Base-by-base conservation (phyloP, 2,329 filamentous ascomycete genomes). In the Didymella segeticola region DNA sequence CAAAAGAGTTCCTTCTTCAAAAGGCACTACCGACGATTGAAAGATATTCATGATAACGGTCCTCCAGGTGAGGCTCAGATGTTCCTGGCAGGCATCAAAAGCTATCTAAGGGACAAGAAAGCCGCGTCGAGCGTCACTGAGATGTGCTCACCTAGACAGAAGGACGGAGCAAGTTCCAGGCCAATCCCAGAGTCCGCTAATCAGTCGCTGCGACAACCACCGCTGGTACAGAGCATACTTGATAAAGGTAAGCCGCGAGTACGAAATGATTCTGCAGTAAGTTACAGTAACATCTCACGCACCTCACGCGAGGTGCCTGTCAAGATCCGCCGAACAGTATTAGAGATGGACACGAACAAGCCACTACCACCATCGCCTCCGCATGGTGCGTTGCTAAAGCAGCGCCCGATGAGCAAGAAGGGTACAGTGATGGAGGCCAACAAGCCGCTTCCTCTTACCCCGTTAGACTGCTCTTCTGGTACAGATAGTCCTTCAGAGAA, bases 21-120 rank as follows among this genome's bases (percentile, higher is more conserved):
- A n/a, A 41, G 43, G 19, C 29, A 43, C 15, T 61, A 53, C 26
- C 56, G 49, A 19, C 43, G 41, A 5, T 60, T 57, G 10, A 64
- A 57, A 39, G 53, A 56, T 2, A 66, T 70, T 19, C 70, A 70
- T 34, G 22, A 53, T 10, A 26, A 42, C 15, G 65, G 67, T 1
- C 67, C 66, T 12, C 30, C 63, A 45, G 66, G 66, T n/a, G 69
- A 72, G 58, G 62, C 63, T 4, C 61, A 69, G 20, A 52, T 63
- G 15, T 36, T 67, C 12, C 67, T 64, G 64, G 53, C 47, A 38
- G 55, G 53, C 11, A 56, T 66, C 7, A 57, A 56, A 41, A 39
- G 36, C 27, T 38, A 41, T 27, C 53, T 58, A 2, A 61, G 58
- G 15, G 53, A 47, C 38, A 57, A 49, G 10, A 25, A 54, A 22